Percentiles rank a stretch among this genome's conserved stretches.
These are phyloP conservation scores for Neofusicoccum sp. DNA, from an alignment of 2,329 filamentous ascomycete genomes.

Conservation along the genomic window DNA sequence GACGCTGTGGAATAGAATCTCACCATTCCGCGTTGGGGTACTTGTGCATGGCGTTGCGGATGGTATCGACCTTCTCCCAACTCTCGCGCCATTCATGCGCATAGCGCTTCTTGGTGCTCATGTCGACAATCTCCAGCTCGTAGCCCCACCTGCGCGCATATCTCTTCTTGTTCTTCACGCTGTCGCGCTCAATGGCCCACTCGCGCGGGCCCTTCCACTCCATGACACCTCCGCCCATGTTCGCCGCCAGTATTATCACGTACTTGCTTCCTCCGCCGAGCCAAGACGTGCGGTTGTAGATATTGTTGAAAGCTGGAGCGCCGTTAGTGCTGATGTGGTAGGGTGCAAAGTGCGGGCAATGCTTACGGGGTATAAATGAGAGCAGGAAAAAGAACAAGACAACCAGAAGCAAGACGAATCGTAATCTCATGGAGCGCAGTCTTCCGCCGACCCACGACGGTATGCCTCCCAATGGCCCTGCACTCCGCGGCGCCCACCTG, in stretches of 20 bases:
- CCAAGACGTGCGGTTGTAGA: conserved; percentile 68
- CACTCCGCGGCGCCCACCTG: conserved; percentile 50
- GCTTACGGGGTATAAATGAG: conserved; percentile 74
- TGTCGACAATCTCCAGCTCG: conserved; percentile 92
- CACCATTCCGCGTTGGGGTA: conserved; percentile 97
- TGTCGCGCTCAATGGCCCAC: conserved; percentile 97
- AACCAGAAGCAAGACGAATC: conserved; percentile 58
- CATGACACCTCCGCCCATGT: conserved; percentile 95
- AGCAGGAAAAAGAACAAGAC: conserved; percentile 62
- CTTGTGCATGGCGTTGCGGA: conserved; percentile 84
- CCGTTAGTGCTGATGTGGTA: neutral
- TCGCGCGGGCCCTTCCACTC: conserved; percentile 97
- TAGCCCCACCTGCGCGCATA: conserved; percentile 90
- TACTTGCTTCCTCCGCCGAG: conserved; percentile 86
- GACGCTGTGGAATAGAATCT: conserved; percentile 31
- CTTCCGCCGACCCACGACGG: conserved; percentile 46
- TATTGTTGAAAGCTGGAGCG: conserved; percentile 53
- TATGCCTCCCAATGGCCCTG: conserved; percentile 34
- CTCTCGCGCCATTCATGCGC: conserved; percentile 98
- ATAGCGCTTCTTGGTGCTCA: conserved; percentile 98
- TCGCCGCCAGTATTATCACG: conserved; percentile 90
- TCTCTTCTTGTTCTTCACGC: conserved; percentile 88
- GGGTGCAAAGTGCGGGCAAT: neutral
- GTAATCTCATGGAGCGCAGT: conserved; percentile 64
- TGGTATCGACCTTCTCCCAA: conserved; percentile 97